These are phyloP conservation scores for Talaromyces trachyspermus DNA, from an alignment of 495 filamentous ascomycete species.

Conservation along the genomic window DNA sequence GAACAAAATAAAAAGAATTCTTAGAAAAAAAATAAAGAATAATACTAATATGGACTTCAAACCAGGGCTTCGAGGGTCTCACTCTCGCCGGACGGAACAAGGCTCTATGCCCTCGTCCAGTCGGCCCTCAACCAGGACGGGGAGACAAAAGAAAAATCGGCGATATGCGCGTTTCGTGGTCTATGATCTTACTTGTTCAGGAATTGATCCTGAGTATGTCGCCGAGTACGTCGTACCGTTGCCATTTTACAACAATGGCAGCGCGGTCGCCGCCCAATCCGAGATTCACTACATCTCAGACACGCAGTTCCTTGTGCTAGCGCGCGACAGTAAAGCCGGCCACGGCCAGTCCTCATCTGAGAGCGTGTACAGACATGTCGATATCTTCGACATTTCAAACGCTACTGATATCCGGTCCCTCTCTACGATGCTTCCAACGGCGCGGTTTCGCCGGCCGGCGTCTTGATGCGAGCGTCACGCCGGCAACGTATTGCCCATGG, in stretches of 20 bases:
- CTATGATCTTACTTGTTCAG: constrained; percentile 46
- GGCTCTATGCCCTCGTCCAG: constrained; percentile 62
- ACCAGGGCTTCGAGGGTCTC: constrained; percentile 67
- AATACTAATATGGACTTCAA: not conserved
- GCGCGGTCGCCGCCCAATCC: constrained; percentile 56
- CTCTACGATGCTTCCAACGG: constrained; percentile 46
- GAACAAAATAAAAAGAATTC: too few relatives aligned
- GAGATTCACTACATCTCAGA: constrained; percentile 62
- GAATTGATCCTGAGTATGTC: constrained; percentile 29
- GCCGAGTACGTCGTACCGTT: constrained; percentile 65
- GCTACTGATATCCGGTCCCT: constrained; percentile 60
- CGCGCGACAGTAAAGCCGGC: constrained; percentile 58
- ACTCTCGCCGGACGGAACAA: constrained; percentile 58
- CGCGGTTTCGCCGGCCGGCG: constrained; percentile 44
- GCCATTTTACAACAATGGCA: constrained; percentile 45
- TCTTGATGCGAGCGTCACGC: constrained; percentile 46
- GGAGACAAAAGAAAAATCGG: constrained; percentile 46
- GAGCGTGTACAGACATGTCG: constrained; percentile 64
- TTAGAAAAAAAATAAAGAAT: too few relatives aligned
- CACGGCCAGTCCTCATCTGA: constrained; percentile 44
- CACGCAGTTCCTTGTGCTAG: constrained; percentile 59
- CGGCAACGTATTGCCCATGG: constrained; percentile 62
- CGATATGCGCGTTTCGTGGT: constrained; percentile 54
- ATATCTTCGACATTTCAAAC: constrained; percentile 58
- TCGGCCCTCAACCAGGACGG: constrained; percentile 61